A percentile compares a stretch with the other conserved stretches of the same genome.
Evolutionary conservation across 805 yeast genomes (phyloP).

Genomic region (Candida taoyuanica): DNA sequence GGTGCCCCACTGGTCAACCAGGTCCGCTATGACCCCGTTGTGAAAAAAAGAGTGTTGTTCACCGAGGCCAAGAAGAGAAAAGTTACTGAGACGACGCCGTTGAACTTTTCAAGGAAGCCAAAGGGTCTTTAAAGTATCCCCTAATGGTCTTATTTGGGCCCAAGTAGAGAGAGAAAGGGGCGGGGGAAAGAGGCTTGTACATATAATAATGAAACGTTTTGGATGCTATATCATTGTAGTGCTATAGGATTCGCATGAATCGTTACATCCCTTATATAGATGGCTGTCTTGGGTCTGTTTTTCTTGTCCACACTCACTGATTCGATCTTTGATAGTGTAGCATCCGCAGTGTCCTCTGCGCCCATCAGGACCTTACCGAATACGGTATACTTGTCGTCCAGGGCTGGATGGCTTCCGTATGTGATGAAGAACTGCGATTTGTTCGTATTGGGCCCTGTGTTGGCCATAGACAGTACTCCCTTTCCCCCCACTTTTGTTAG

Average conservation of each 20-base stretch:
- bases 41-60: constrained; percentile 87
- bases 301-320: constrained; percentile 30
- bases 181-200: background rate
- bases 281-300: constrained; percentile 31
- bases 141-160: too few species aligned
- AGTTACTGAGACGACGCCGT: constrained; percentile 40
- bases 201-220: background rate
- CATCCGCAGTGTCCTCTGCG: constrained; percentile 24
- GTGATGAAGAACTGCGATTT: constrained; percentile 76
- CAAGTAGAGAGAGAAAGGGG: background rate
- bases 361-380: constrained; percentile 73
- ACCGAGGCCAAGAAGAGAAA: constrained; percentile 86
- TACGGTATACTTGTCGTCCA: constrained; percentile 63
- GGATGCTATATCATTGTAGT: background rate
- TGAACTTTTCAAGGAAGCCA: constrained; percentile 42
- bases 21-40: constrained; percentile 83
- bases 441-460: constrained; percentile 61
- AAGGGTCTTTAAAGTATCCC: constrained; percentile 19
- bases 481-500: constrained; percentile 9
- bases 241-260: constrained; percentile 45
- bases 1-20: constrained; percentile 74
- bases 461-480: constrained; percentile 68
- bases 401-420: constrained; percentile 81
- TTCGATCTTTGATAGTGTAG: constrained; percentile 28
- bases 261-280: constrained; percentile 28